phyloP scores from a whole-genome alignment of 1,284 basidiomycete species.

The Leccinum solheimii region DNA sequence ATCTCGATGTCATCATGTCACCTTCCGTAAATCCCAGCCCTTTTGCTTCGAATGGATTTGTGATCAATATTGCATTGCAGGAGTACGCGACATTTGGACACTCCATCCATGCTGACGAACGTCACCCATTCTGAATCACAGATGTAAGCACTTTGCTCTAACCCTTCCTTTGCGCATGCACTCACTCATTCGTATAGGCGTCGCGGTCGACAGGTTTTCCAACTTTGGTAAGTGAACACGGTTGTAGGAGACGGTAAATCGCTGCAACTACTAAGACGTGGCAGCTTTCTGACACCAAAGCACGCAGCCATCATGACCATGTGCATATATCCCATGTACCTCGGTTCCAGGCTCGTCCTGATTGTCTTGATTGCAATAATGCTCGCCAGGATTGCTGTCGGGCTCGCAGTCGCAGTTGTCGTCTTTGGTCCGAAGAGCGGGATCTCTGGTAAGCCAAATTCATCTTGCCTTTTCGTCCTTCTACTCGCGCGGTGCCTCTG shows the following conservation, averaged over 20 bases:
- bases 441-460: conserved; percentile 12
- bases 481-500: too few relatives aligned
- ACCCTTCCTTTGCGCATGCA: background rate
- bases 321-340: conserved; percentile 25
- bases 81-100: conserved; percentile 2
- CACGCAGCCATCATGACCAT: conserved; percentile 21
- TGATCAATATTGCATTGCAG: background rate
- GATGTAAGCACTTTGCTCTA: conserved; percentile 13
- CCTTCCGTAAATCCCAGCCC: conserved; percentile 6
- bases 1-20: conserved; percentile 16
- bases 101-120: background rate
- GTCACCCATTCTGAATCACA: background rate
- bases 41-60: background rate
- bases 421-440: conserved; percentile 22
- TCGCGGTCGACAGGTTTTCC: conserved; percentile 12
- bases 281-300: background rate
- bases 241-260: conserved; percentile 17
- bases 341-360: conserved; percentile 14
- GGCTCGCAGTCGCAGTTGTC: conserved; percentile 10
- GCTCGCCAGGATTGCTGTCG: conserved; percentile 8
- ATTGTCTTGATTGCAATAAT: conserved; percentile 9
- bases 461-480: too few relatives aligned
- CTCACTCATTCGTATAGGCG: conserved; percentile 3
- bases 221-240: conserved; percentile 11
- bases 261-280: background rate